Conservation (phyloP, 495 filamentous ascomycete species). For the Friedmanniomyces simplex region DNA sequence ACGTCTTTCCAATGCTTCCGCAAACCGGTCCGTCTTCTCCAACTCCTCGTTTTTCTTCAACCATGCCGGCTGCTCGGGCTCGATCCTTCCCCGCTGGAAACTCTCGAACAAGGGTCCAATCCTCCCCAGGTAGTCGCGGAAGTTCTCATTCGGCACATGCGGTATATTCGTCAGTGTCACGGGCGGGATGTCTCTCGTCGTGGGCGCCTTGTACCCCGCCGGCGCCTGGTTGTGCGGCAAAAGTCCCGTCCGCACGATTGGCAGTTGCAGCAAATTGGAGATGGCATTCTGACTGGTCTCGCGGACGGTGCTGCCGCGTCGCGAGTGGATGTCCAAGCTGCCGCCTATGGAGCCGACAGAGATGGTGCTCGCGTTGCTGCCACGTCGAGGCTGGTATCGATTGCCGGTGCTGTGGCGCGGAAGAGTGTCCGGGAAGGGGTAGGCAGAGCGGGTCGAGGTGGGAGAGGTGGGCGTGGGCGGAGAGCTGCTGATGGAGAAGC, state of each 20-base stretch:
- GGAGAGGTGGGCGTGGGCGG: constrained; percentile 11
- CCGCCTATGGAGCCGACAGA: constrained; percentile 60
- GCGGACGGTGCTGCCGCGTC: constrained; percentile 48
- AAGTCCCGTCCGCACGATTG: constrained; percentile 79
- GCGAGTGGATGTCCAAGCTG: constrained; percentile 53
- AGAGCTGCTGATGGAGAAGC: constrained; percentile 8
- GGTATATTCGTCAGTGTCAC: constrained; percentile 86
- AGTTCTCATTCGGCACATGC: constrained; percentile 66
- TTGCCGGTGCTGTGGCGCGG: constrained; percentile 29
- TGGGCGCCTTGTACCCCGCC: constrained; percentile 68
- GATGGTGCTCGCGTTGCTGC: constrained; percentile 61
- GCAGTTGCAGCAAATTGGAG: constrained; percentile 81
- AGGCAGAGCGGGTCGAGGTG: constrained; percentile 22
- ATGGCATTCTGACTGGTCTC: constrained; percentile 59
- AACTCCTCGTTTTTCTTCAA: constrained; percentile 34
- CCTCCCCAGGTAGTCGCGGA: constrained; percentile 73
- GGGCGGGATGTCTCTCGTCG: constrained; percentile 86
- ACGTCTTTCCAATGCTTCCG: constrained; percentile 34
- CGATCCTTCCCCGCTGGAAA: constrained; percentile 63
- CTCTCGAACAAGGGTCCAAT: constrained; percentile 75
- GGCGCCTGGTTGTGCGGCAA: constrained; percentile 57
- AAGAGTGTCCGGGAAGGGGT: constrained; percentile 30
- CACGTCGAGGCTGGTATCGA: constrained; percentile 49
- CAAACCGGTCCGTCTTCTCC: constrained; percentile 43
- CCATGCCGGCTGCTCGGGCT: constrained; percentile 39